These are phyloP conservation scores for Xylariaceae sp. DNA, from an alignment of 2,329 filamentous ascomycete species.

Conservation along the genomic window DNA sequence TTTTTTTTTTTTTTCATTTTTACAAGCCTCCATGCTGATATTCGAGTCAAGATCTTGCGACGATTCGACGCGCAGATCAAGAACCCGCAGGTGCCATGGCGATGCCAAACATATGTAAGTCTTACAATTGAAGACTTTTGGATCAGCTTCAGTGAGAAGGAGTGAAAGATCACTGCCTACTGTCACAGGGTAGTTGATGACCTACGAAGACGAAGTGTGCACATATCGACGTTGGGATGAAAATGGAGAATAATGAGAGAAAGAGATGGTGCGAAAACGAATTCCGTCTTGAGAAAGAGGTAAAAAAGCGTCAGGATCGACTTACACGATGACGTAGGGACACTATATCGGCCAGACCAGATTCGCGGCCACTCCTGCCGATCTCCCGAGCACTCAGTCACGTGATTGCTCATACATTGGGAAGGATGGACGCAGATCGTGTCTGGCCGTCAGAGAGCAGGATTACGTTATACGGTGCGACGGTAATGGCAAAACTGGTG, in stretches of 20 bases:
- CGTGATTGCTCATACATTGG: not conserved
- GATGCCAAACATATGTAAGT: conserved; percentile 20
- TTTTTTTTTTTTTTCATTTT: too few species aligned
- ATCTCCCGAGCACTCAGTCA: not conserved
- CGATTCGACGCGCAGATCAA: conserved; percentile 24
- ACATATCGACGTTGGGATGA: too few species aligned
- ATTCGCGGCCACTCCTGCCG: not conserved
- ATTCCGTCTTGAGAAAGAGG: not conserved
- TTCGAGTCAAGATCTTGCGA: conserved; percentile 18
- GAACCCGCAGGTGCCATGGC: conserved; percentile 23
- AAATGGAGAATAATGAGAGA: not conserved
- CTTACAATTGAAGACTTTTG: conserved; percentile 24
- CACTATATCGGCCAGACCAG: not conserved
- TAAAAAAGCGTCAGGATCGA: not conserved
- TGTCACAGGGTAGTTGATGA: too few species aligned
- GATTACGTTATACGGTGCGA: not conserved
- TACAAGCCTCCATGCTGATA: conserved; percentile 6
- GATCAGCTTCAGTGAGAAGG: conserved; percentile 18
- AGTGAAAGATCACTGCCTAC: not conserved
- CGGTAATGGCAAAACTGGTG: not conserved
- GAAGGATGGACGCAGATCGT: not conserved
- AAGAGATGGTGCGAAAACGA: not conserved
- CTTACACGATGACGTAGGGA: too few species aligned
- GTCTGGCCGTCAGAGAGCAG: not conserved
- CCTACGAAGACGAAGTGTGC: too few species aligned